Evolutionary conservation across 768 basidiomycete genomes (phyloP), one percentile per base, ranked within the genome.

Genomic region (Tylopilus intermedius): DNA sequence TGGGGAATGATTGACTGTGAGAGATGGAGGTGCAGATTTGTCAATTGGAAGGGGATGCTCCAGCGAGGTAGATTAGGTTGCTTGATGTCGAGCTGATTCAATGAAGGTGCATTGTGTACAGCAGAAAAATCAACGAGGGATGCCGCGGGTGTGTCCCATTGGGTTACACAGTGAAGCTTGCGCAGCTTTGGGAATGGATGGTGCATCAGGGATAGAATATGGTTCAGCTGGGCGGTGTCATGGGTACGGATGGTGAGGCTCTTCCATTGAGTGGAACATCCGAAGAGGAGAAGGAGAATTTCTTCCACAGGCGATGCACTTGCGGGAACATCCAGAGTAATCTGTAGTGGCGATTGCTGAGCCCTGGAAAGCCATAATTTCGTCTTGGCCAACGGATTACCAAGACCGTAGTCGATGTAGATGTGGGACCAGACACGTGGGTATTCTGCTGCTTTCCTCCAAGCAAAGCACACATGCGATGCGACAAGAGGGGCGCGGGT

Each of bases 361-460:
- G 77, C 78, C 56, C 70, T 79, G 46, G 69, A 65, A 14, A 84
- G 74, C 80, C 81, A 84, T 49, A 78, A 69, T 15, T 61, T 70
- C 21, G 77, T 77, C 54, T 75, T 73, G 3, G 68, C 64, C 50
- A 66, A 65, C 33, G 76, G 71, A 52, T 78, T 63, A 18, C 71
- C 63, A 38, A 69, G 67, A 55, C 79, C 75, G 49, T 72, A 68
- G 53, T 81, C 72, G 47, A 84, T 68, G 53, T 80, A 77, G 49
- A 84, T 59, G 60, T 76, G 70, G 4, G 81, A 80, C 83, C 83
- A 85, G 22, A 82, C 73, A 21, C 72, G 67, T n/a, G 82, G 80
- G 35, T 71, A 68, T 38, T 63, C 65, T 14, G 79, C 71, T 1
- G 80, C 82, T 57, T 70, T 74, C 50, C 81, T 74, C 83, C 83